A percentile compares a stretch with the other conserved stretches of the same genome.
Conservation (phyloP, 163 green algal species). For the Chlorella variabilis region DNA sequence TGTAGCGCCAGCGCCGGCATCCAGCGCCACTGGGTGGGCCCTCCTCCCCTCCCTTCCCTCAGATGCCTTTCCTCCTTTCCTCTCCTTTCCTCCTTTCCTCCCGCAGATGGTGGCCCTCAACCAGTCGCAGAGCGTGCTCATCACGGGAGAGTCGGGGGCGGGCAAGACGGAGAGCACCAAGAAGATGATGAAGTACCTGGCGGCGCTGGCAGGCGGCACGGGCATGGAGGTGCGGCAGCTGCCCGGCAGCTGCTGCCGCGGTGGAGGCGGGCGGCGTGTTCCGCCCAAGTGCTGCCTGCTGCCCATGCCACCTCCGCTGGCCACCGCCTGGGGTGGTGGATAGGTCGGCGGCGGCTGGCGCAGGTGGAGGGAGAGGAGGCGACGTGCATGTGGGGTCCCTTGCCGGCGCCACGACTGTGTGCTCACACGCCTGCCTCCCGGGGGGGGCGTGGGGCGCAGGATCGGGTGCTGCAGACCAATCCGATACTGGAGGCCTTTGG, state of each 20-base stretch:
- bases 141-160: slow-evolving; percentile 84
- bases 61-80: neutral
- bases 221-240: slow-evolving; percentile 56
- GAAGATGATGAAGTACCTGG: slow-evolving; percentile 89
- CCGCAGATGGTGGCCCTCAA: slow-evolving; percentile 46
- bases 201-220: slow-evolving; percentile 82
- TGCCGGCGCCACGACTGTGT: too few species aligned
- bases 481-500: slow-evolving; percentile 96
- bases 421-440: neutral
- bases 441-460: slow-evolving; percentile 48
- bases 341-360: too few species aligned
- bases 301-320: too few species aligned
- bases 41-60: too few species aligned
- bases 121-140: slow-evolving; percentile 82
- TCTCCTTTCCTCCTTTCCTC: too few species aligned
- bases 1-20: too few species aligned
- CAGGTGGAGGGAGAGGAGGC: too few species aligned
- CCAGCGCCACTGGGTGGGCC: too few species aligned
- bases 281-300: too few species aligned
- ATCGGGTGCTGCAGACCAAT: slow-evolving; percentile 84
- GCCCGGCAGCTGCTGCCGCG: neutral
- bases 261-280: neutral
- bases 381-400: too few species aligned
- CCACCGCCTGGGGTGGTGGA: too few species aligned
- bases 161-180: slow-evolving; percentile 97